phyloP scores from a whole-genome alignment of 768 basidiomycete genomes.

The Boletus rubropictus region DNA sequence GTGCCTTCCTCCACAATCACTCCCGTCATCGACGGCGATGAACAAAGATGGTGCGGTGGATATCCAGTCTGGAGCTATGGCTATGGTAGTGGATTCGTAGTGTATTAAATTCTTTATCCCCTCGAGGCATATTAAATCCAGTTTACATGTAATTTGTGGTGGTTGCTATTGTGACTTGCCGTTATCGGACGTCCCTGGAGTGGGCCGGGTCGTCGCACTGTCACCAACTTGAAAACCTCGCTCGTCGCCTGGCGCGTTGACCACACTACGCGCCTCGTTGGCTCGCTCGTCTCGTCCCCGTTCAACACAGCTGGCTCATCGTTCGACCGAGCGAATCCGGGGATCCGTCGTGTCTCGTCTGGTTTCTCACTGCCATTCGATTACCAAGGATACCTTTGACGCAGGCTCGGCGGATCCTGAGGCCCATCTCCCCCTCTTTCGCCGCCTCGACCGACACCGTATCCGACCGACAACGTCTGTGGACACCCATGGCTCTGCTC shows the following conservation, averaged over 20 bases:
- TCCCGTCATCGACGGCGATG: neutral
- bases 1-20: slow-evolving; percentile 11
- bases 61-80: slow-evolving; percentile 15
- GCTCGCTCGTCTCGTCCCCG: neutral
- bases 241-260: slow-evolving; percentile 14
- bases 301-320: slow-evolving; percentile 5
- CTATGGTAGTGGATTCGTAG: too few species aligned
- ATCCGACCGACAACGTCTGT: neutral
- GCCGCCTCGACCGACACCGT: slow-evolving; percentile 7
- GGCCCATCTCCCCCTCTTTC: slow-evolving; percentile 1
- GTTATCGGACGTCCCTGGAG: slow-evolving; percentile 11
- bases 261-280: slow-evolving; percentile 5
- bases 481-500: slow-evolving; percentile 19
- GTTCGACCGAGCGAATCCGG: slow-evolving; percentile 13
- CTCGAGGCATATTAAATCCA: neutral
- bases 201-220: slow-evolving; percentile 2
- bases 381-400: slow-evolving; percentile 36
- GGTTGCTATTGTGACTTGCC: slow-evolving; percentile 23
- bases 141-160: neutral
- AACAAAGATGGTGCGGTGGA: slow-evolving; percentile 1
- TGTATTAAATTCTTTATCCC: neutral
- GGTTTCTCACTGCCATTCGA: slow-evolving; percentile 34
- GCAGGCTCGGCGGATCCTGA: slow-evolving; percentile 53
- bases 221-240: slow-evolving; percentile 5
- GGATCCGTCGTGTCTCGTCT: slow-evolving; percentile 49